A percentile compares a stretch with the other conserved stretches of the same genome.
Conservation (phyloP, 768 basidiomycete species). For the Rhizopogon vinicolor region DNA sequence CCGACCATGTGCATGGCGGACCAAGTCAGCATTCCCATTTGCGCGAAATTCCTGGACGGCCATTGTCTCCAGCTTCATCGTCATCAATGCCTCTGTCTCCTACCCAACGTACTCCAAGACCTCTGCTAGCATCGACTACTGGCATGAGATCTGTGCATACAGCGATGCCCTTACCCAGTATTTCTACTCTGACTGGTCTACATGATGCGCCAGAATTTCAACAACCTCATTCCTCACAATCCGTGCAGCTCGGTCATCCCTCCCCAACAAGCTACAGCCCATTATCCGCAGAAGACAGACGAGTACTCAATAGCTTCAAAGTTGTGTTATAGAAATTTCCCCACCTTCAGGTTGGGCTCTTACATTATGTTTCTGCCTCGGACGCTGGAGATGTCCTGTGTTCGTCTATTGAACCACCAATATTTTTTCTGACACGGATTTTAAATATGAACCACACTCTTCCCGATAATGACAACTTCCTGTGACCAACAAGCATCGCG, state of each 20-base stretch:
- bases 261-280: constrained; percentile 29
- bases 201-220: constrained; percentile 2
- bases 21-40: constrained; percentile 7
- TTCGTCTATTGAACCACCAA: background rate
- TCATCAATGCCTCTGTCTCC: constrained; percentile 11
- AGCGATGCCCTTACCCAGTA: constrained; percentile 17
- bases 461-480: background rate
- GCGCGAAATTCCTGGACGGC: constrained; percentile 9
- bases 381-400: background rate
- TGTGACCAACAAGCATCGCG: background rate
- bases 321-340: constrained; percentile 37
- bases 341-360: background rate
- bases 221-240: constrained; percentile 3
- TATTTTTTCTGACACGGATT: background rate
- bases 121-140: background rate
- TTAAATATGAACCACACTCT: background rate
- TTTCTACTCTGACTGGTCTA: constrained; percentile 12
- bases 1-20: background rate
- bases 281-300: constrained; percentile 52
- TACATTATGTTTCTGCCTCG: background rate
- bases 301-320: constrained; percentile 53
- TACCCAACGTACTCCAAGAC: constrained; percentile 7
- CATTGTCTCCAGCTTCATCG: constrained; percentile 12
- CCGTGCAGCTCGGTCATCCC: constrained; percentile 18
- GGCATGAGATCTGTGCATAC: constrained; percentile 3